These are phyloP conservation scores for Akanthomyces dipterigenus DNA, from an alignment of 2,329 filamentous ascomycete genomes.

Conservation along the genomic window DNA sequence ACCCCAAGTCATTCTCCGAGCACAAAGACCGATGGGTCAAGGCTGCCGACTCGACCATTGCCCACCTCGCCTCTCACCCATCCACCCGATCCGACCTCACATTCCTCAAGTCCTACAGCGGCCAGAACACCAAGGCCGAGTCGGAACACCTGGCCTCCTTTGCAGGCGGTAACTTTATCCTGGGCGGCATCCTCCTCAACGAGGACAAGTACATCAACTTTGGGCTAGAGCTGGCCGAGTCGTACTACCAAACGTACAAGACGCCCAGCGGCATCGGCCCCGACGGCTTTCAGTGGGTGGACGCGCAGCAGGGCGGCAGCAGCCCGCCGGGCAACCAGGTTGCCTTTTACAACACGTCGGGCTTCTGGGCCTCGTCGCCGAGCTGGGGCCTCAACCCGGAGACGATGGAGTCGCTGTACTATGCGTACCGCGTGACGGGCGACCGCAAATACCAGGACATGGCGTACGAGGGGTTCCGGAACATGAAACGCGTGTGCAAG, in stretches of 20 bases:
- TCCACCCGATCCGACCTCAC: constrained; percentile 61
- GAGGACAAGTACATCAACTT: constrained; percentile 63
- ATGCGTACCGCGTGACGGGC: constrained; percentile 75
- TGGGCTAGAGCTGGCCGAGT: constrained; percentile 63
- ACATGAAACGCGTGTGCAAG: constrained; percentile 57
- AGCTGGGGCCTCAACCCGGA: constrained; percentile 69
- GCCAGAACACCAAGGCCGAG: constrained; percentile 33
- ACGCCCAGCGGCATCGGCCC: constrained; percentile 72
- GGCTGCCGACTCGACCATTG: constrained; percentile 69
- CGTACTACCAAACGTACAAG: constrained; percentile 68
- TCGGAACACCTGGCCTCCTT: constrained; percentile 67
- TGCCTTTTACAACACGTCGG: constrained; percentile 57
- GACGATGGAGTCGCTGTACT: constrained; percentile 79
- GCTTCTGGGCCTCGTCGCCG: constrained; percentile 61
- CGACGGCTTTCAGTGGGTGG: constrained; percentile 60
- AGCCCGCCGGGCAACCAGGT: constrained; percentile 35
- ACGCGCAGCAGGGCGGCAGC: constrained; percentile 30
- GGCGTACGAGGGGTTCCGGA: constrained; percentile 72
- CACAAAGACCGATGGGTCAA: constrained; percentile 70
- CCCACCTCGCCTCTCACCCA: constrained; percentile 63
- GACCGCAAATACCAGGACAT: constrained; percentile 72
- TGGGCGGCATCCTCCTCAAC: constrained; percentile 65
- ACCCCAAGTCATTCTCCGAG: constrained; percentile 51
- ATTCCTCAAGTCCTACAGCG: constrained; percentile 57
- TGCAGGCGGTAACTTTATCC: constrained; percentile 75